phyloP scores from a whole-genome alignment of 225 moss, liverwort and hornwort genomes.

The Pleurozium schreberi region DNA sequence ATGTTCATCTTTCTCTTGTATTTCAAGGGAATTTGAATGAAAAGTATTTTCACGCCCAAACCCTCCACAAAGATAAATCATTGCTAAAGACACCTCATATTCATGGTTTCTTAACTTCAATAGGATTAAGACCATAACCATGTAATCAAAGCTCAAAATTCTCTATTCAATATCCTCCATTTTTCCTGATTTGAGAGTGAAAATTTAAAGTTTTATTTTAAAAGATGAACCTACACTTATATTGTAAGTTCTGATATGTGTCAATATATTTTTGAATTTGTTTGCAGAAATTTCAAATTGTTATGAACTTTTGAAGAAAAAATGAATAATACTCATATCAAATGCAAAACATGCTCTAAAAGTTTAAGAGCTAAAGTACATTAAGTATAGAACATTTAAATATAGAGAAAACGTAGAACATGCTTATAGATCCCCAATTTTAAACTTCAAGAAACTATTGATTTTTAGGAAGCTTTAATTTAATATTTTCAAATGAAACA shows the following conservation, averaged over 20 bases:
- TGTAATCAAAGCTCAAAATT: neutral
- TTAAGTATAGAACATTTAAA: neutral
- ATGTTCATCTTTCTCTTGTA: no score
- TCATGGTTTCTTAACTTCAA: neutral
- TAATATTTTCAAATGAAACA: neutral
- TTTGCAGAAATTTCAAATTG: neutral
- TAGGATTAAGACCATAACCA: neutral
- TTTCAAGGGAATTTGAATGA: neutral
- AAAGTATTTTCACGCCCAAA: neutral
- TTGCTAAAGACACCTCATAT: neutral
- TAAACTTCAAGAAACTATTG: neutral
- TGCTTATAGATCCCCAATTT: neutral
- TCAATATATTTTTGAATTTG: no score
- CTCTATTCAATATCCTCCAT: no score
- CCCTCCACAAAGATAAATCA: neutral
- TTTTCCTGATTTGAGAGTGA: neutral
- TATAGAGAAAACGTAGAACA: neutral
- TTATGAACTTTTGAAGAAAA: neutral
- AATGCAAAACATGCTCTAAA: neutral
- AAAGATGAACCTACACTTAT: neutral
- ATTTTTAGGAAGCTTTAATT: neutral
- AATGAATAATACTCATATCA: neutral
- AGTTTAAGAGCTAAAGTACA: neutral
- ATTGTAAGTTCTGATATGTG: neutral
- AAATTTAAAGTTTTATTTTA: neutral